Conservation (phyloP, 202 grass and related monocot genomes). For the Carex arenaria region DNA sequence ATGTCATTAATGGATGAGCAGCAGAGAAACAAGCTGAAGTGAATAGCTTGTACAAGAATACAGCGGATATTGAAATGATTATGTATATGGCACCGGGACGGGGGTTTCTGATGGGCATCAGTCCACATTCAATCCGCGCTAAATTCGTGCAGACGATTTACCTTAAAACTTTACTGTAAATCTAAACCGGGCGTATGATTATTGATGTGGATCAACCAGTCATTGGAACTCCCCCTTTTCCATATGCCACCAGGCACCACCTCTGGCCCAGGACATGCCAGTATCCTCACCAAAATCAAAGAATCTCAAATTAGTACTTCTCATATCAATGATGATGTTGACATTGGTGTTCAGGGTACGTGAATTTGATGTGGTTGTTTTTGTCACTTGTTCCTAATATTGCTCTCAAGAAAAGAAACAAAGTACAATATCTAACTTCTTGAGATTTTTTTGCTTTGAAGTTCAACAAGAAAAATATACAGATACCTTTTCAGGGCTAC, state of each 20-base stretch:
- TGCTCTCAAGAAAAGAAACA: conserved; percentile 37
- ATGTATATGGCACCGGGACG: too few species aligned
- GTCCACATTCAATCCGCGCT: too few species aligned
- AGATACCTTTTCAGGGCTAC: too few species aligned
- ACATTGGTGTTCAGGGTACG: conserved; percentile 35
- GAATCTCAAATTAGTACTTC: conserved; percentile 8
- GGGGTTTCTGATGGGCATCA: too few species aligned
- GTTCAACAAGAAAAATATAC: too few species aligned
- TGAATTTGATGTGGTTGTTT: conserved; percentile 33
- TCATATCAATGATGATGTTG: too few species aligned
- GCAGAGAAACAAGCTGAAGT: neutral
- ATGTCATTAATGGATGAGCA: neutral
- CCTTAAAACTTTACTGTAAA: too few species aligned
- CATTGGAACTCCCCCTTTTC: too few species aligned
- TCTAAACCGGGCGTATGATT: too few species aligned
- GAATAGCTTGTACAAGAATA: neutral
- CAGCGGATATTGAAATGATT: neutral
- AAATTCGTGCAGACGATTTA: too few species aligned
- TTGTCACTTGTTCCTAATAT: conserved; percentile 35
- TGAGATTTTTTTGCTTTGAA: neutral
- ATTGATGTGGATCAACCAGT: too few species aligned
- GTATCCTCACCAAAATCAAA: neutral
- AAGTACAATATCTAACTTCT: conserved; percentile 33
- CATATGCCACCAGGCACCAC: neutral
- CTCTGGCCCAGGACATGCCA: neutral